Evolutionary conservation across 208 protist species (phyloP), one percentile per base, ranked within the genome.

Genomic region (Trypanosoma congolense): DNA sequence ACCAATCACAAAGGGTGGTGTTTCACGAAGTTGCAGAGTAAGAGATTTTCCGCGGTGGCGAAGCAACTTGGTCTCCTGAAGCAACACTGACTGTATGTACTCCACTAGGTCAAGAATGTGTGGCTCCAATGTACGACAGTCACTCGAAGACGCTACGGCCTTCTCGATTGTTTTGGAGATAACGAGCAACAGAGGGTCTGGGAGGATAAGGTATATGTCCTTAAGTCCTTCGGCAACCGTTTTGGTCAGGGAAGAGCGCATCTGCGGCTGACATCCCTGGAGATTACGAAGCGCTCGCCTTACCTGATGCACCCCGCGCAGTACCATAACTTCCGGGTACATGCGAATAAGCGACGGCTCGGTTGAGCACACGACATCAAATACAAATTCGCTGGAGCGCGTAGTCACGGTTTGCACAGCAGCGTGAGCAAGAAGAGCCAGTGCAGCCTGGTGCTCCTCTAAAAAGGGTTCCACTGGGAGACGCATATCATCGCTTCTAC

Each of bases 171-270:
- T 69, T 19, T 60, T 3, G 5, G 66, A 63, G 10, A 92, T 68
- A 19, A 73, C 74, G 3, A 49, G 33, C 31, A 93, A 77, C 16
- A 93, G 65, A 12, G 78, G 81, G 26, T 93, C 85, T 0, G 85
- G 80, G 6, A 93, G 25, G 25, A 80, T 45, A 9, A 41, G 14
- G 19, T 76, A 52, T 14, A 90, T 53, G 22, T 5, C 29, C 16
- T 50, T 38, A 2, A 93, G 35, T 35, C 73, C 57, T 41, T 56
- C 47, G 1, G 35, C 33, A 6, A 83, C 25, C 2, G 66, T 36
- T 16, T 42, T 19, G 42, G 47, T 73, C 45, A 81, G 68, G 10
- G 25, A 24, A 14, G 51, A 24, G 9, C 60, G 51, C 14, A 63
- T 65, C 41, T 77, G 54, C 21, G 47, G 0, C 5, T 71, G 48